A percentile compares a stretch with the other conserved stretches of the same genome.
Evolutionary conservation across 2,329 filamentous ascomycete genomes (phyloP).

Genomic region (Trichoderma sp.): DNA sequence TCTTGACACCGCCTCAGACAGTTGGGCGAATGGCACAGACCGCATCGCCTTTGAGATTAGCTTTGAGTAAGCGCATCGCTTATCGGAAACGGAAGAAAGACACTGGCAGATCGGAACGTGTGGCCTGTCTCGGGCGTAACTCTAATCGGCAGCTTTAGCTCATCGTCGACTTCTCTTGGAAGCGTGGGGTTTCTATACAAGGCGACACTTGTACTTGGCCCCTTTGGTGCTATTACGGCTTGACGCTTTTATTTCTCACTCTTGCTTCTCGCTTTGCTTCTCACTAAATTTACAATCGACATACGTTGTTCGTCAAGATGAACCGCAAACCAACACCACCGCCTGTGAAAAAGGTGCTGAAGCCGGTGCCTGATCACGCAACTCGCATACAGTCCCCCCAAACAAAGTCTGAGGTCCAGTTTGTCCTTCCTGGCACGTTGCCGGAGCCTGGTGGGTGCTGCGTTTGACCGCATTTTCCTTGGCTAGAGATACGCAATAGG

Average conservation of each 20-base stretch:
- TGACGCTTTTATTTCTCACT: not conserved
- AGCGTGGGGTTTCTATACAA: constrained; percentile 9
- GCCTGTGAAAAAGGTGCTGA: constrained; percentile 32
- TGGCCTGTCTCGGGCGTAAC: constrained; percentile 10
- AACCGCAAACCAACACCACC: constrained; percentile 18
- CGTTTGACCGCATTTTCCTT: not conserved
- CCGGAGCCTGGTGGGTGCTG: constrained; percentile 33
- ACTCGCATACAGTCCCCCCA: constrained; percentile 33
- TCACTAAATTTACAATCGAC: too few species aligned
- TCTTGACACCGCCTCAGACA: constrained; percentile 9
- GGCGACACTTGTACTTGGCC: not conserved
- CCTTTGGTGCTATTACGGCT: not conserved
- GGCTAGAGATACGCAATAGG: not conserved
- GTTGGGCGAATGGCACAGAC: not conserved
- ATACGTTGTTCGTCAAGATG: not conserved
- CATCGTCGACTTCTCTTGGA: not conserved
- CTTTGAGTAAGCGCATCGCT: constrained; percentile 9
- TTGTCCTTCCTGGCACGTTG: constrained; percentile 34
- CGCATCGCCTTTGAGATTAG: constrained; percentile 1
- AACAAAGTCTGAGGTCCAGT: constrained; percentile 35
- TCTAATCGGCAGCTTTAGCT: not conserved
- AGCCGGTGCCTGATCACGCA: constrained; percentile 31
- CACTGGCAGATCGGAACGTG: not conserved
- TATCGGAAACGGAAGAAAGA: constrained; percentile 14
- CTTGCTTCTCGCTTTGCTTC: not conserved